Base-by-base conservation (phyloP, 2,329 filamentous ascomycete species). In the Ascochyta koolunga region DNA sequence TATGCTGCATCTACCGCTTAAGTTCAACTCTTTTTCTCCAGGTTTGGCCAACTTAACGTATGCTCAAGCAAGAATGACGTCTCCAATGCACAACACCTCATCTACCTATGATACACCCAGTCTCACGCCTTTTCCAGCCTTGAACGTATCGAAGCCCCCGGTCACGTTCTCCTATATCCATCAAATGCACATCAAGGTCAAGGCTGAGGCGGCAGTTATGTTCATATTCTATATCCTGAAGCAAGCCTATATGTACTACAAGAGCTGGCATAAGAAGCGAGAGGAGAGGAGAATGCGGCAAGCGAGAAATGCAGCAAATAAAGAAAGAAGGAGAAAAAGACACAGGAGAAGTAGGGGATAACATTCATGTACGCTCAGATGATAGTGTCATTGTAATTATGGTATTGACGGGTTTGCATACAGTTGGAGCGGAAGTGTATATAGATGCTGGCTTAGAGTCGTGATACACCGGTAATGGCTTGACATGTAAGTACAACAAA, bases 151-250 rank as follows among this genome's bases (percentile, higher is more conserved):
- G 0, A 25, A 13, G 0, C 1, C 25, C 1, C 38, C 50, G 2
- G 38, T 50, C 2, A 40, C 31, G 3, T 59, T 61, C 16, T 58
- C 63, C 0, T 64, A 45, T 8, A 18, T 54, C 3, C 55, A 57
- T 5, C 43, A 60, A 4, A 37, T 60, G 4, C 60, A 62, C 13
- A 38, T 64, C 1, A 65, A 63, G 7, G 41, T 63, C 15, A 63
- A 66, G 35, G 61, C 61, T 7, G 60, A 65, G 5, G 50, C 54
- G 7, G 52, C 56, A 9, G 60, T 53, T 1, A 55, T 54, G 41
- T 53, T 62, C 2, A 10, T 60, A 0, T 51, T 64, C 7, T 50
- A 40, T 21, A 16, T 59, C 9, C 11, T 41, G 22, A 56, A 56
- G 15, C 51, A 49, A 6, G 27, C 42, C 1, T 55, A 55, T 38